Percentiles rank a stretch among this genome's conserved stretches.
Conservation (phyloP, 805 yeast species). For the Sungouiozyma ichnusensis region DNA sequence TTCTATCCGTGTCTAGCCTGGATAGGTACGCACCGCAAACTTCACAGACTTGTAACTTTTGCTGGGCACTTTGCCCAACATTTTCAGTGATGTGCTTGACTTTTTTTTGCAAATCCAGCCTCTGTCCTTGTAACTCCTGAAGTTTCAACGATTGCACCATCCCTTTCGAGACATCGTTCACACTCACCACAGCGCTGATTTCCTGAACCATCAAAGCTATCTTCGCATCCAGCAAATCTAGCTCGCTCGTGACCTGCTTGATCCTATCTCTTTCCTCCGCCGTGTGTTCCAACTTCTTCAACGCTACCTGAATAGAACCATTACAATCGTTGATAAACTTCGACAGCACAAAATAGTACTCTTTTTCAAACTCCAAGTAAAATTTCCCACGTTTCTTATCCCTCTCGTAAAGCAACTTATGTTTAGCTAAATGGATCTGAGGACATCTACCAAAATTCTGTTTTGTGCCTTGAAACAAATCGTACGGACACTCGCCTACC, state of each 20-base stretch:
- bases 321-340: constrained; percentile 58
- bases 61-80: constrained; percentile 78
- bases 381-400: constrained; percentile 32
- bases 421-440: constrained; percentile 60
- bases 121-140: constrained; percentile 35
- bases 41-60: constrained; percentile 81
- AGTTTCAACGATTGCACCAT: constrained; percentile 39
- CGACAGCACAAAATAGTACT: constrained; percentile 37
- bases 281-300: constrained; percentile 51
- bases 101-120: constrained; percentile 44
- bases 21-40: constrained; percentile 85
- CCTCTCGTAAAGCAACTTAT: constrained; percentile 57
- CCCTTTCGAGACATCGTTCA: constrained; percentile 42
- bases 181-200: constrained; percentile 40
- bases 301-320: constrained; percentile 50
- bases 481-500: constrained; percentile 84
- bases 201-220: constrained; percentile 63
- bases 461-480: constrained; percentile 70
- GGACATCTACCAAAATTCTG: constrained; percentile 77
- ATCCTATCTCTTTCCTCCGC: constrained; percentile 61
- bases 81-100: constrained; percentile 56
- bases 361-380: constrained; percentile 38
- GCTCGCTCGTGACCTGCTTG: constrained; percentile 41
- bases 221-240: constrained; percentile 51
- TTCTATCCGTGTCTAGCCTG: constrained; percentile 72